These are phyloP conservation scores for Penicillium corylophilum DNA, from an alignment of 2,329 filamentous ascomycete genomes.

Conservation along the genomic window DNA sequence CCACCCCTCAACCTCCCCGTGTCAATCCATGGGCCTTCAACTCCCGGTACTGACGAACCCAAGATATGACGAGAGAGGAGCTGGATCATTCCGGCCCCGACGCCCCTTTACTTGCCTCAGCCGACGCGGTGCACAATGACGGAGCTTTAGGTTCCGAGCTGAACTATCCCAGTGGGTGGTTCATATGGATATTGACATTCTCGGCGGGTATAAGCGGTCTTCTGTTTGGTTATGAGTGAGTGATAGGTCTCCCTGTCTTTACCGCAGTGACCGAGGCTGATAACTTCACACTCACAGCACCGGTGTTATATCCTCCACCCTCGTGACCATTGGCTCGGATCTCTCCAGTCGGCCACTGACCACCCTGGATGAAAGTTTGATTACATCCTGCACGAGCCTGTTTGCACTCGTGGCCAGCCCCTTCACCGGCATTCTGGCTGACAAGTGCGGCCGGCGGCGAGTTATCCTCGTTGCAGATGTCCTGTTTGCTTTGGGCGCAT, in stretches of 20 bases:
- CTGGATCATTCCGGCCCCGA: slow-evolving; percentile 22
- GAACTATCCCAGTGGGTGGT: slow-evolving; percentile 36
- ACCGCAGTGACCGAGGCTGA: slow-evolving; percentile 7
- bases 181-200: slow-evolving; percentile 58
- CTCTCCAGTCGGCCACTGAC: slow-evolving; percentile 51
- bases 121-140: slow-evolving; percentile 13
- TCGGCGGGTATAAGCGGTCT: slow-evolving; percentile 59
- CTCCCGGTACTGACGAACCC: slow-evolving; percentile 10
- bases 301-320: slow-evolving; percentile 61
- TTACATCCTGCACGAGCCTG: slow-evolving; percentile 58
- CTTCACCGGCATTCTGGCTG: slow-evolving; percentile 53
- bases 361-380: slow-evolving; percentile 58
- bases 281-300: slow-evolving; percentile 44
- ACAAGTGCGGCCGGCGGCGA: slow-evolving; percentile 48
- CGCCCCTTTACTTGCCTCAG: slow-evolving; percentile 32
- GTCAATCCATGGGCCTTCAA: neutral
- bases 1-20: slow-evolving; percentile 1
- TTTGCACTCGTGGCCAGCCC: slow-evolving; percentile 59
- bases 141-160: slow-evolving; percentile 10
- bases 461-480: slow-evolving; percentile 50
- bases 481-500: slow-evolving; percentile 46
- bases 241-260: neutral
- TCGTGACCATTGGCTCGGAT: slow-evolving; percentile 56
- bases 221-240: slow-evolving; percentile 62
- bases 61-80: slow-evolving; percentile 29